Evolutionary conservation across 257 asterid genomes (phyloP), one percentile per base, ranked within the genome.

Genomic region (Ocimum tenuiflorum): DNA sequence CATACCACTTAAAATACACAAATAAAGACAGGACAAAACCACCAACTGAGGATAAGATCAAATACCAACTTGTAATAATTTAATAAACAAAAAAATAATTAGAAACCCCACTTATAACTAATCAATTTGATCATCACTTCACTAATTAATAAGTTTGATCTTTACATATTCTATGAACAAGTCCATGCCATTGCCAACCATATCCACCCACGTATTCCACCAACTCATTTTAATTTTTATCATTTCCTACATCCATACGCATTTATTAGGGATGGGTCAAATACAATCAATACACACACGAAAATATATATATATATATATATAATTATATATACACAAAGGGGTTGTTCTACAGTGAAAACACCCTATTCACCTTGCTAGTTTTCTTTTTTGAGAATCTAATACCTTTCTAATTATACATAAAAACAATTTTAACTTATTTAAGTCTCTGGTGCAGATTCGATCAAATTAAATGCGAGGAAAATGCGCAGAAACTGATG

Each of bases 131-230:
- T 69, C 31, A 27, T 47, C 50, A 17, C n/a, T 31, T 17, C 6
- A 12, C 18, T 3, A 39, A 63, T 51, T 59, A 20, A 41, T 38
- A 0, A 17, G 56, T 7, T 48, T 54, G 13, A 19, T 47, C 50
- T 24, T 57, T 19, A 42, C 42, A 13, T 65, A 63, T 27, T 19
- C 4, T 42, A 55, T 38, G 71, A 72, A 68, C 18, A 47, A 58
- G 71, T 58, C 80, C 35, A 62, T 54, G 57, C 70, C 78, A 45
- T 57, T 57, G 63, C 46, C 63, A 57, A 57, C 67, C 59, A 56
- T 62, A 68, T 56, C 78, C 75, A 56, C 61, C 50, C 63, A 42
- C 47, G 23, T 66, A 31, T 27, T 46, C 65, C 68, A 47, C 69
- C 76, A 74, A 48, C 72, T 70, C 65, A 63, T 56, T 71, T 63